Percentiles rank a stretch among this genome's conserved stretches.
Evolutionary conservation across 2,329 filamentous ascomycete genomes (phyloP).

Genomic region (Helotiales sp.): DNA sequence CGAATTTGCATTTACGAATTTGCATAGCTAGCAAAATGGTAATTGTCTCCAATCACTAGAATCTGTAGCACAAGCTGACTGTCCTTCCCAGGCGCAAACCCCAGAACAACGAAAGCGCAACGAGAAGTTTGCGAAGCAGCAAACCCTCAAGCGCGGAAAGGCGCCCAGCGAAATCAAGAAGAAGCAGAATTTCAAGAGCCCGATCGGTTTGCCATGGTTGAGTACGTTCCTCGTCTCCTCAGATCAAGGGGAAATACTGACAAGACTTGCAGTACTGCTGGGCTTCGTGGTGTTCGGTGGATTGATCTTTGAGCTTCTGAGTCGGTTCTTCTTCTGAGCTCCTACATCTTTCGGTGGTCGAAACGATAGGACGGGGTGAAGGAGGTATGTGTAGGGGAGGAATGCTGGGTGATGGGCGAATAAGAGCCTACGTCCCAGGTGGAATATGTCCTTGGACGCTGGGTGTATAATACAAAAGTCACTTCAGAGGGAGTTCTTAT

Average conservation of each 20-base stretch:
- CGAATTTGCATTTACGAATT: background rate
- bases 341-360: slow-evolving; percentile 34
- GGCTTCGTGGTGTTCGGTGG: slow-evolving; percentile 37
- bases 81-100: slow-evolving; percentile 69
- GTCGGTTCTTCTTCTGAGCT: slow-evolving; percentile 37
- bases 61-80: background rate
- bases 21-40: slow-evolving; percentile 7
- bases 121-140: slow-evolving; percentile 72
- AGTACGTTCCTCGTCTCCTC: slow-evolving; percentile 43
- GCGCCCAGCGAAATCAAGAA: slow-evolving; percentile 65
- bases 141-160: slow-evolving; percentile 75
- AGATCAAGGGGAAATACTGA: background rate
- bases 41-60: background rate
- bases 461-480: slow-evolving; percentile 11
- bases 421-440: background rate
- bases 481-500: background rate
- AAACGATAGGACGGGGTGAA: background rate
- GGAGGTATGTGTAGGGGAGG: background rate
- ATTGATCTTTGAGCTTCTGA: slow-evolving; percentile 39
- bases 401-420: background rate
- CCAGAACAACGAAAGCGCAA: slow-evolving; percentile 81
- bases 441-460: background rate
- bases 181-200: slow-evolving; percentile 48
- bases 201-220: slow-evolving; percentile 65
- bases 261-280: slow-evolving; percentile 25